These are phyloP conservation scores for Coprinellus micaceus DNA, from an alignment of 768 basidiomycete species.

Conservation along the genomic window DNA sequence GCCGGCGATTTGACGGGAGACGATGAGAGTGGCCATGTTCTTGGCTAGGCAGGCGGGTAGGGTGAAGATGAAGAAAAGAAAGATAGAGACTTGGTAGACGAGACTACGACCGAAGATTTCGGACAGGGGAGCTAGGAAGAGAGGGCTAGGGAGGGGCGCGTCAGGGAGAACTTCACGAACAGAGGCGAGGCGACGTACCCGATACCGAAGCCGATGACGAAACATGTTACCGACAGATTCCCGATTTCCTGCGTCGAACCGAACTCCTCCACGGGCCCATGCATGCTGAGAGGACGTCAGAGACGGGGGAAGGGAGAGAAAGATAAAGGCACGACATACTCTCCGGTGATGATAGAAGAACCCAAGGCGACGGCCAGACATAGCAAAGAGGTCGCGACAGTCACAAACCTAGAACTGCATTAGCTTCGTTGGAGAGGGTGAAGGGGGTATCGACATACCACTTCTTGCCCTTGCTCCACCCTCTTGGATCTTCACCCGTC, in stretches of 20 bases:
- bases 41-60: slow-evolving; percentile 42
- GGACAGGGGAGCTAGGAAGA: slow-evolving; percentile 37
- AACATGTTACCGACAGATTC: slow-evolving; percentile 40
- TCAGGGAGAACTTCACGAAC: slow-evolving; percentile 14
- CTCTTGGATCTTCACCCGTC: slow-evolving; percentile 32
- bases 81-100: slow-evolving; percentile 35
- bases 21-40: slow-evolving; percentile 42
- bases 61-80: slow-evolving; percentile 44
- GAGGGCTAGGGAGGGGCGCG: slow-evolving; percentile 26
- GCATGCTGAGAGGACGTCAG: slow-evolving; percentile 22
- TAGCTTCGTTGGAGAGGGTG: not conserved
- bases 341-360: slow-evolving; percentile 39
- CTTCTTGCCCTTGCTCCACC: slow-evolving; percentile 30
- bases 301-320: not conserved
- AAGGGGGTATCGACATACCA: slow-evolving; percentile 23
- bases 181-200: slow-evolving; percentile 26
- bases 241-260: slow-evolving; percentile 33
- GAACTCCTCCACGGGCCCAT: slow-evolving; percentile 28
- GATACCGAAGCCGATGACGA: slow-evolving; percentile 40
- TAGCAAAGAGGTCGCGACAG: slow-evolving; percentile 30
- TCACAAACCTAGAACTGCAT: slow-evolving; percentile 29
- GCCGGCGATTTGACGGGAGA: slow-evolving; percentile 45
- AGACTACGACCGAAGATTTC: slow-evolving; percentile 36
- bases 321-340: slow-evolving; percentile 26
- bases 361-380: slow-evolving; percentile 36